A percentile compares a stretch with the other conserved stretches of the same genome.
Conservation (phyloP, 352 stramenopile species). For the Halophytophthora batemanensis region DNA sequence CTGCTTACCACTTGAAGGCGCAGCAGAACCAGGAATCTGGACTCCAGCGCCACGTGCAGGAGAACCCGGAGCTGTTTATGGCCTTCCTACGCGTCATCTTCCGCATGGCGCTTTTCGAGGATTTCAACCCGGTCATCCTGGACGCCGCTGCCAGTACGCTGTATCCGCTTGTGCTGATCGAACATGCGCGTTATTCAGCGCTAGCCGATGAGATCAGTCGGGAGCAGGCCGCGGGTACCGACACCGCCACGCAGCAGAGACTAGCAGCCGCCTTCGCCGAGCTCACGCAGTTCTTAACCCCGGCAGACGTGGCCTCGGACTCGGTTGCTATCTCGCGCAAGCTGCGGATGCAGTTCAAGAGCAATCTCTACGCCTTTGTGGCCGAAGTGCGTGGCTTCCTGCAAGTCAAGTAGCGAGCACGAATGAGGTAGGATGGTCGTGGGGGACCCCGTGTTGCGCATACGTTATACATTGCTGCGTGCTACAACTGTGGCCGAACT, state of each 20-base stretch:
- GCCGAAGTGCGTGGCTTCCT: slow-evolving; percentile 80
- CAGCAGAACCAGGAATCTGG: slow-evolving; percentile 42
- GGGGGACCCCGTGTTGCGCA: too few species aligned
- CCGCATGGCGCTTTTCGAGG: slow-evolving; percentile 76
- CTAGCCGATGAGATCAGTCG: slow-evolving; percentile 65
- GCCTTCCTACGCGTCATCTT: slow-evolving; percentile 77
- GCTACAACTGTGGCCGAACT: too few species aligned
- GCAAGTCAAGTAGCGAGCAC: slow-evolving; percentile 57
- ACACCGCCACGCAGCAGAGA: slow-evolving; percentile 44
- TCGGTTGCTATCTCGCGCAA: slow-evolving; percentile 54
- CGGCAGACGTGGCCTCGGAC: slow-evolving; percentile 58
- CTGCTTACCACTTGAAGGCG: slow-evolving; percentile 66
- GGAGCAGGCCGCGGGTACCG: slow-evolving; percentile 33
- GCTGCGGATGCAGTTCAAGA: slow-evolving; percentile 75
- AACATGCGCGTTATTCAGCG: slow-evolving; percentile 63
- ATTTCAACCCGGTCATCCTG: slow-evolving; percentile 71
- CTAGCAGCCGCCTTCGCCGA: slow-evolving; percentile 57
- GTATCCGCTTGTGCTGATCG: slow-evolving; percentile 81
- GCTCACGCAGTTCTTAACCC: slow-evolving; percentile 65
- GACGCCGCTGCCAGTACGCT: slow-evolving; percentile 66
- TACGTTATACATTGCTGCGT: too few species aligned
- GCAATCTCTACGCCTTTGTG: slow-evolving; percentile 78
- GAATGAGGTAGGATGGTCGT: background rate
- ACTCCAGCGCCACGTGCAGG: slow-evolving; percentile 40
- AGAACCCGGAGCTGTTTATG: slow-evolving; percentile 63